Evolutionary conservation across 495 filamentous ascomycete genomes (phyloP).

Genomic region (Penicillium bovifimosum): DNA sequence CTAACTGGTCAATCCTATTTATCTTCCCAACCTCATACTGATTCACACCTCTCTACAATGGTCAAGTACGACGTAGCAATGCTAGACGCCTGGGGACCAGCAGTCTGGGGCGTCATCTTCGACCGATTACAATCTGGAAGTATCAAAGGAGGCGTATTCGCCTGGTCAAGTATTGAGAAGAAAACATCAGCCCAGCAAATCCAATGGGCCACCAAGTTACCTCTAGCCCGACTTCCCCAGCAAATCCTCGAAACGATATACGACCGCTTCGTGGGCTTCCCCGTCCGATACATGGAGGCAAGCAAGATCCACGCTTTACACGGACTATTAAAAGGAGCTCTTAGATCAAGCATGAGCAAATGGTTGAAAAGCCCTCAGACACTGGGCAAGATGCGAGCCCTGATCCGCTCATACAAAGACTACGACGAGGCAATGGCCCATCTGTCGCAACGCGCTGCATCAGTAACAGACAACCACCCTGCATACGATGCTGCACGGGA

Average conservation of each 20-base stretch:
- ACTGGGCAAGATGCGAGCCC: background rate
- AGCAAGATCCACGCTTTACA: background rate
- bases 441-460: background rate
- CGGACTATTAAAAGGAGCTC: background rate
- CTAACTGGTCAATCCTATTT: no score
- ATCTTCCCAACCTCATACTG: background rate
- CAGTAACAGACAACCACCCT: background rate
- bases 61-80: background rate
- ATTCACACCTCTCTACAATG: background rate
- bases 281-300: conserved; percentile 1
- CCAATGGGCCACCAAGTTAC: background rate
- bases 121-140: background rate
- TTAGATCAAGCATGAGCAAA: background rate
- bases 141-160: background rate
- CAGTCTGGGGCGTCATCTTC: background rate
- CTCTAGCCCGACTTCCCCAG: background rate
- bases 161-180: background rate
- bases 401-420: background rate
- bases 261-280: background rate
- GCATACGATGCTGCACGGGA: background rate
- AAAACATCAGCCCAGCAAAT: background rate
- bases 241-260: background rate
- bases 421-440: background rate
- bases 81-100: background rate
- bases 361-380: background rate